Conservation (phyloP, 1,284 basidiomycete species). For the Entoloma clypeatum region DNA sequence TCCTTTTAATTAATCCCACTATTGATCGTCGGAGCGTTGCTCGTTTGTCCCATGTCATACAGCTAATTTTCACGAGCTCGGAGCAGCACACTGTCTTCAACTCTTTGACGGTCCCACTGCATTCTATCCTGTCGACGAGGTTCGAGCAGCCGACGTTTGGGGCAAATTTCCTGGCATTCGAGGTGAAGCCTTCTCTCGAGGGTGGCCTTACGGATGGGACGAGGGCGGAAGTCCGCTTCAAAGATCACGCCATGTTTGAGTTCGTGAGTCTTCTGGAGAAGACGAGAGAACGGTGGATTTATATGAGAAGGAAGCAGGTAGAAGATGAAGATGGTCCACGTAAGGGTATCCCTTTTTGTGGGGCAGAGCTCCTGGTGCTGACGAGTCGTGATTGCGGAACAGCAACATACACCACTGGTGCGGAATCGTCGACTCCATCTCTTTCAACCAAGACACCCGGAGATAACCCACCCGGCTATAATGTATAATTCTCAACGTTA, state of each 20-base stretch:
- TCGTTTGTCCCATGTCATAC: neutral
- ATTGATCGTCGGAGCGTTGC: constrained; percentile 9
- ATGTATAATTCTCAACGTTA: too few species aligned
- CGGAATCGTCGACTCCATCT: constrained; percentile 39
- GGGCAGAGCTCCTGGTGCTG: constrained; percentile 6
- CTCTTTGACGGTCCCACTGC: constrained; percentile 56
- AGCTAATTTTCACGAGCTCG: constrained; percentile 68
- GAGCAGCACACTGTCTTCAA: constrained; percentile 35
- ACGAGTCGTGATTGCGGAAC: constrained; percentile 3
- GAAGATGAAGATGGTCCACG: constrained; percentile 68
- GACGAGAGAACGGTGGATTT: constrained; percentile 67
- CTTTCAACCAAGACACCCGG: constrained; percentile 37
- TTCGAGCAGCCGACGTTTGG: constrained; percentile 74
- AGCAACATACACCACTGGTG: constrained; percentile 57
- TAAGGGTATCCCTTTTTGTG: constrained; percentile 37
- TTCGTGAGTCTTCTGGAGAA: constrained; percentile 71
- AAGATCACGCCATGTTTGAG: constrained; percentile 64
- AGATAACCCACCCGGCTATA: constrained; percentile 65
- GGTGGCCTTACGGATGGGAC: constrained; percentile 65
- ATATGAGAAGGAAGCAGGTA: constrained; percentile 61
- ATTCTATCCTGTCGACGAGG: constrained; percentile 59
- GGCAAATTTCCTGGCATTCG: constrained; percentile 62
- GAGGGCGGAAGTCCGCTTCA: constrained; percentile 61
- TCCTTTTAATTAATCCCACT: constrained; percentile 5
- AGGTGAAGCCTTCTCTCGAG: constrained; percentile 58